Evolutionary conservation across 208 protist genomes (phyloP).

Genomic region (Sergeia podlipaevii): DNA sequence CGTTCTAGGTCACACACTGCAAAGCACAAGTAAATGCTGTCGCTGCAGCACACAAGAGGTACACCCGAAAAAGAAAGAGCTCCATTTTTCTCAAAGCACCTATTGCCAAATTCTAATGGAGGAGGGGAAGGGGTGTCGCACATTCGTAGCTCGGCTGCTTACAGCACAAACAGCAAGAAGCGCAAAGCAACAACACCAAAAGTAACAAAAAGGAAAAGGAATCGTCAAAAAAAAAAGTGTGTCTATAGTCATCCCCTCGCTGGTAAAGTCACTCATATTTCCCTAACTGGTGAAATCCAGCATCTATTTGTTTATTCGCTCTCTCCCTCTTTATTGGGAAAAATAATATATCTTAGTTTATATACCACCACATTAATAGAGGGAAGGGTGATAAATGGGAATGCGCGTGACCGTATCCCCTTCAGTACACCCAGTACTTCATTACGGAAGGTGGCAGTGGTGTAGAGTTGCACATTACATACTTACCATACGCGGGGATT

Average conservation of each 20-base stretch:
- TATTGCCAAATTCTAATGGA: too few relatives aligned
- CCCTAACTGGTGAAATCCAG: too few relatives aligned
- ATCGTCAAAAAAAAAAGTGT: slow-evolving; percentile 8
- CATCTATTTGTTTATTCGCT: not conserved
- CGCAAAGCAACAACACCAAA: not conserved
- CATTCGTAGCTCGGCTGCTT: too few relatives aligned
- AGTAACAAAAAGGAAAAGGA: not conserved
- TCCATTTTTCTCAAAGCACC: too few relatives aligned
- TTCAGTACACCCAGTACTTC: slow-evolving; percentile 83
- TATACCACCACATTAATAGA: not conserved
- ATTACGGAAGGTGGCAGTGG: slow-evolving; percentile 61
- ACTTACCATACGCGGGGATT: slow-evolving; percentile 71
- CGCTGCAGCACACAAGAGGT: too few relatives aligned
- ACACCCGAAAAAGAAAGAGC: too few relatives aligned
- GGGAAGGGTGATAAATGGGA: not conserved
- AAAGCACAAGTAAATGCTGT: too few relatives aligned
- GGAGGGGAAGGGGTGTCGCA: too few relatives aligned
- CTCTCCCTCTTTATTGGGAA: not conserved
- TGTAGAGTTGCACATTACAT: slow-evolving; percentile 51
- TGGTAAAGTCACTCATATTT: not conserved
- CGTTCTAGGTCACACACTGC: too few relatives aligned
- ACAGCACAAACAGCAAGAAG: not conserved
- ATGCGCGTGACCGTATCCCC: not conserved
- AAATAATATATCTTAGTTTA: not conserved
- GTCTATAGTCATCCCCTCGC: not conserved